Percentiles rank a stretch among this genome's conserved stretches.
Evolutionary conservation across 345 rosid species (phyloP).

Genomic region (Pistacia atlantica): DNA sequence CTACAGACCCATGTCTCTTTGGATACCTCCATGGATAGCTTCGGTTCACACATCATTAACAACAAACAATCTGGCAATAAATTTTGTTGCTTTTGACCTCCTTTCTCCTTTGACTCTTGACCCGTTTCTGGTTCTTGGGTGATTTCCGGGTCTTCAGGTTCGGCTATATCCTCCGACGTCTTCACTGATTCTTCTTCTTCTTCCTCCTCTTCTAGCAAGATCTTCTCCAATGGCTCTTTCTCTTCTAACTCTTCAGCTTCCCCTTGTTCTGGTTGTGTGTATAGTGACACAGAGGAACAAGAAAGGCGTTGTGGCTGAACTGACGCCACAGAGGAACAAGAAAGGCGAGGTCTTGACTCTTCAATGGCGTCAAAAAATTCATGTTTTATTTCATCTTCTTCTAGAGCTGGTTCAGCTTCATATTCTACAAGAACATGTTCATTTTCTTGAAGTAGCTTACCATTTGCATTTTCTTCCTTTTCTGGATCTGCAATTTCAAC

Average conservation of each 20-base stretch:
- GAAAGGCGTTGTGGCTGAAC: background rate
- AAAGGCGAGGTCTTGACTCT: constrained; percentile 4
- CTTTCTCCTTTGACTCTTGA: constrained; percentile 40
- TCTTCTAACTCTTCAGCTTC: constrained; percentile 19
- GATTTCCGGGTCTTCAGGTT: constrained; percentile 22
- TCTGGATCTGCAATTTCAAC: constrained; percentile 22
- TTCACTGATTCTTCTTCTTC: constrained; percentile 12
- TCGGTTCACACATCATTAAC: constrained; percentile 96
- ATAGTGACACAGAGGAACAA: constrained; percentile 2
- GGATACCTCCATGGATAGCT: constrained; percentile 96
- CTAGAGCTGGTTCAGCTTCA: constrained; percentile 21
- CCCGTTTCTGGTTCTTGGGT: constrained; percentile 39
- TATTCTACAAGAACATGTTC: constrained; percentile 27
- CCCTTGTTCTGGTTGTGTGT: constrained; percentile 9
- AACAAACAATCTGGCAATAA: constrained; percentile 78
- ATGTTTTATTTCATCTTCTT: constrained; percentile 15
- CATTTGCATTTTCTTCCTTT: constrained; percentile 32
- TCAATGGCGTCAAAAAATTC: constrained; percentile 14
- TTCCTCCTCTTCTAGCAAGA: background rate
- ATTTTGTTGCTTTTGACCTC: constrained; percentile 20
- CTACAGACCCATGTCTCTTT: constrained; percentile 96
- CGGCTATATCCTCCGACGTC: constrained; percentile 38
- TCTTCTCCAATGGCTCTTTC: constrained; percentile 7
- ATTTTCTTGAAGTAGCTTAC: constrained; percentile 21
- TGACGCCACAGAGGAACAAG: background rate